Evolutionary conservation across 2,329 filamentous ascomycete genomes (phyloP).

Genomic region (Apiospora aurea): DNA sequence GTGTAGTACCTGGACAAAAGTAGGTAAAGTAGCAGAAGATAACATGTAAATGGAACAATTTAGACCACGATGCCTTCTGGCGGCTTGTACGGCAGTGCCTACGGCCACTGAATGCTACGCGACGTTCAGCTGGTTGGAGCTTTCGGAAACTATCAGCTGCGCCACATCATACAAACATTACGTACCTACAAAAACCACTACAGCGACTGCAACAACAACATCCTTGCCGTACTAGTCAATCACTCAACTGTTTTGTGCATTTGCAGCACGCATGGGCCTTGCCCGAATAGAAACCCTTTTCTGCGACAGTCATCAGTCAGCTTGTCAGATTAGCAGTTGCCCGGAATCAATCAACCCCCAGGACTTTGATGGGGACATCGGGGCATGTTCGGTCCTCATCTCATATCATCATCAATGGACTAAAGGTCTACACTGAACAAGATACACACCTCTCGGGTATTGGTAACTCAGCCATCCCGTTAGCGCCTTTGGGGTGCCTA

Average conservation of each 20-base stretch:
- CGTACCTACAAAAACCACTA: too few relatives aligned
- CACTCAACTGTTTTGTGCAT: not conserved
- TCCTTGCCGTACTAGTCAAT: not conserved
- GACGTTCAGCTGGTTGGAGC: constrained; percentile 1
- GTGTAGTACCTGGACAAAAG: not conserved
- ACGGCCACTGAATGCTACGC: constrained; percentile 13
- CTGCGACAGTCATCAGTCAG: not conserved
- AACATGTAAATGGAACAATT: constrained; percentile 6
- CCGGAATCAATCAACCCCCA: not conserved
- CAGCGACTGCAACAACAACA: not conserved
- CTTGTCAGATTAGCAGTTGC: not conserved
- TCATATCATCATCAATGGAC: not conserved
- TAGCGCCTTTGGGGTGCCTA: too few relatives aligned
- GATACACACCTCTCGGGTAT: too few relatives aligned
- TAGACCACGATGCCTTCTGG: constrained; percentile 3
- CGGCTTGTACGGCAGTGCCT: not conserved
- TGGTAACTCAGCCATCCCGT: too few relatives aligned
- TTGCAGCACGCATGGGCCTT: not conserved
- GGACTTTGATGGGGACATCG: not conserved
- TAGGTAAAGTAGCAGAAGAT: not conserved
- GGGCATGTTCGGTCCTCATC: not conserved
- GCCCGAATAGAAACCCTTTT: not conserved
- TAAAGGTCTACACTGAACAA: too few relatives aligned
- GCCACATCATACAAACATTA: constrained; percentile 8
- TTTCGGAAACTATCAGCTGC: constrained; percentile 15